Conservation (phyloP, 805 yeast species). For the Grigorovia jiainica region DNA sequence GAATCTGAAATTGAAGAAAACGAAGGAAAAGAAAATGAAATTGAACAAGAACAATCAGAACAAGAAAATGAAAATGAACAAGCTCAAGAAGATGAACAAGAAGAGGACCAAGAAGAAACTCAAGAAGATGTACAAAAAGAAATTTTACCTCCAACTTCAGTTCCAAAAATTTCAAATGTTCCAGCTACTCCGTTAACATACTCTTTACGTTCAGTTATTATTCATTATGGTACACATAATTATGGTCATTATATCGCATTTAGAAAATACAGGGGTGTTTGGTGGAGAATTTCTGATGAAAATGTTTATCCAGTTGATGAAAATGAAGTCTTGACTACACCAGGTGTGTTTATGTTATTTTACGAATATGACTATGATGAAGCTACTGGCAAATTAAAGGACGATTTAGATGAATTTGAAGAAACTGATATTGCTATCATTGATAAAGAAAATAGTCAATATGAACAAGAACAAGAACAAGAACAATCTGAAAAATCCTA, state of each 20-base stretch:
- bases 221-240: slow-evolving; percentile 92
- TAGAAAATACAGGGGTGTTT: slow-evolving; percentile 67
- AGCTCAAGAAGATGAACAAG: slow-evolving; percentile 9
- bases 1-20: slow-evolving; percentile 9
- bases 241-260: slow-evolving; percentile 95
- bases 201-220: slow-evolving; percentile 72
- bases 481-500: slow-evolving; percentile 10
- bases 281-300: slow-evolving; percentile 97
- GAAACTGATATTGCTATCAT: slow-evolving; percentile 5
- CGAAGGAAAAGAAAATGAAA: slow-evolving; percentile 10
- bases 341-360: slow-evolving; percentile 88
- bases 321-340: slow-evolving; percentile 67
- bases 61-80: slow-evolving; percentile 7
- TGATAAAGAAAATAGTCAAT: slow-evolving; percentile 11
- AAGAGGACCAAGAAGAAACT: slow-evolving; percentile 6
- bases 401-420: slow-evolving; percentile 15
- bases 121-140: slow-evolving; percentile 9
- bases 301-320: slow-evolving; percentile 73
- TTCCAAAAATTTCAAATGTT: slow-evolving; percentile 5
- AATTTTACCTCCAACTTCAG: slow-evolving; percentile 3
- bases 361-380: slow-evolving; percentile 51
- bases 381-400: slow-evolving; percentile 23
- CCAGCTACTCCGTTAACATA: slow-evolving; percentile 46
- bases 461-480: slow-evolving; percentile 15
- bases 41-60: slow-evolving; percentile 5